Percentiles rank a stretch among this genome's conserved stretches.
phyloP scores from a whole-genome alignment of 345 rosid species.

The Laguncularia racemosa region DNA sequence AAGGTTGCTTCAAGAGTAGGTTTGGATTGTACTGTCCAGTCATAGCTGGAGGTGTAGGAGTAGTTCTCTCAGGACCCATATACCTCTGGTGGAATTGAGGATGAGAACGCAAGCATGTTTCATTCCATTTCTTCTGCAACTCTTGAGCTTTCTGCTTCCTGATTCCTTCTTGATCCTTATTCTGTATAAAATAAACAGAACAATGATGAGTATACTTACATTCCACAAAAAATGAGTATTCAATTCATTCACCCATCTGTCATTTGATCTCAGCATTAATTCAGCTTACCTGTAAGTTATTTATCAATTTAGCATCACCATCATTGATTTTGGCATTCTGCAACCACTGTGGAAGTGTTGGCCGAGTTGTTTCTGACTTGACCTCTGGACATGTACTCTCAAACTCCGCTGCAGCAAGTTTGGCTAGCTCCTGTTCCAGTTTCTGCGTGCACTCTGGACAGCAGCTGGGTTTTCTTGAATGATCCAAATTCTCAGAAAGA shows the following conservation, averaged over 20 bases:
- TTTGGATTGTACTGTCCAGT: slow-evolving; percentile 39
- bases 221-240: neutral
- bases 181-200: slow-evolving; percentile 21
- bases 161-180: slow-evolving; percentile 47
- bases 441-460: slow-evolving; percentile 62
- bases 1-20: slow-evolving; percentile 48
- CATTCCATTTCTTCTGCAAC: slow-evolving; percentile 80
- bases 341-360: slow-evolving; percentile 66
- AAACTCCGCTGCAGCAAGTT: slow-evolving; percentile 21
- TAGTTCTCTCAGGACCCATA: slow-evolving; percentile 33
- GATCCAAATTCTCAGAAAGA: slow-evolving; percentile 40
- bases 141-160: slow-evolving; percentile 46
- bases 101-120: slow-evolving; percentile 55
- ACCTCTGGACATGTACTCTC: slow-evolving; percentile 38
- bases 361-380: slow-evolving; percentile 36
- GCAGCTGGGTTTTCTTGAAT: slow-evolving; percentile 35
- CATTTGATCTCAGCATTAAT: neutral
- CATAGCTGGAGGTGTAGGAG: slow-evolving; percentile 38
- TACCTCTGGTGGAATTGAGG: slow-evolving; percentile 44
- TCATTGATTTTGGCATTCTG: slow-evolving; percentile 53
- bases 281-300: slow-evolving; percentile 34
- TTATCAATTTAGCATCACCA: slow-evolving; percentile 22
- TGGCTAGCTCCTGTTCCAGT: slow-evolving; percentile 60
- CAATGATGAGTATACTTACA: neutral
- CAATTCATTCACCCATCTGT: neutral